Conservation (phyloP, 257 asterid species). For the Jaltomata sinuosa region DNA sequence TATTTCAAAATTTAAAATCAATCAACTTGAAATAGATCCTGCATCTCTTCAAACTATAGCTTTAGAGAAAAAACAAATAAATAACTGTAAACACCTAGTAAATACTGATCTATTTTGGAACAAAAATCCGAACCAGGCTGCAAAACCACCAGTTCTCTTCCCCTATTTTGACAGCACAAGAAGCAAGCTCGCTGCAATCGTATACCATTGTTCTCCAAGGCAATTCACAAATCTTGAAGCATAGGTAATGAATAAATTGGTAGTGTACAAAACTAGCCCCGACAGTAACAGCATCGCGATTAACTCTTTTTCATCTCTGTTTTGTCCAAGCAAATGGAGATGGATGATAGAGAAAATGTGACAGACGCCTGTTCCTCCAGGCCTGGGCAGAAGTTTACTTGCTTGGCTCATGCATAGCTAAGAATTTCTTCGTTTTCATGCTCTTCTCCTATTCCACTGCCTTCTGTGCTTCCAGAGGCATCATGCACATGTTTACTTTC, state of each 20-base stretch:
- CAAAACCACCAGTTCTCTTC: neutral
- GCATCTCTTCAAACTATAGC: neutral
- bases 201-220: neutral
- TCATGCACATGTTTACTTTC: slow-evolving; percentile 19
- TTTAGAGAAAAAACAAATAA: neutral
- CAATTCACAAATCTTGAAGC: neutral
- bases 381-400: neutral
- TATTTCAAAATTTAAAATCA: neutral
- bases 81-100: neutral
- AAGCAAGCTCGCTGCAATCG: neutral
- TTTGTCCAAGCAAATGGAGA: neutral
- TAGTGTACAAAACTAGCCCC: neutral
- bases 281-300: neutral
- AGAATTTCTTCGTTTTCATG: slow-evolving; percentile 24
- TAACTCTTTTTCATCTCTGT: neutral
- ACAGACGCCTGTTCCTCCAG: neutral
- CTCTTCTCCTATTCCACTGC: slow-evolving; percentile 20
- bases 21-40: neutral
- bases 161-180: neutral
- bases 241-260: neutral
- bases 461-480: slow-evolving; percentile 21
- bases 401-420: slow-evolving; percentile 9
- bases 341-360: neutral
- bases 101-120: neutral
- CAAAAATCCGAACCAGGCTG: neutral